Base-by-base conservation (phyloP, 441 rosid species). In the Euphorbia celastroides region DNA sequence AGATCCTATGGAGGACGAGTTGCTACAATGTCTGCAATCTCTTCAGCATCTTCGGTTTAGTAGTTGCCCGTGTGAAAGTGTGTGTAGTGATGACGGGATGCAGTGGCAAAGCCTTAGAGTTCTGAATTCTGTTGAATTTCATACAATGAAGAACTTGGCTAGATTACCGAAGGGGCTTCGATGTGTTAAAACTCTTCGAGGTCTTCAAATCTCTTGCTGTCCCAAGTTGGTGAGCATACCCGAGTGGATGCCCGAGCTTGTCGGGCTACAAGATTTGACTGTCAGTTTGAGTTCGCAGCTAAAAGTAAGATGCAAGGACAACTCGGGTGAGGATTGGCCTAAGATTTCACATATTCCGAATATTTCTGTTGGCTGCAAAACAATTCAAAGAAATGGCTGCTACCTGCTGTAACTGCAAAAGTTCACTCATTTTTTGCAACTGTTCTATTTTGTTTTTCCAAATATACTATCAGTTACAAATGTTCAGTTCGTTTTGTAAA, bases 81-180 rank as follows among this genome's bases (percentile, higher is more conserved):
- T 54, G 22, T 57, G 42, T 20, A 16, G 2, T 23, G 51, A 17
- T 30, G 57, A 44, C 38, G 38, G n/a, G 0, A 51, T 12, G 50
- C 67, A 31, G 8, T 70, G 50, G 64, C 11, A 23, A 12, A 0
- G 31, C 20, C 64, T 38, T 38, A 38, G 2, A 60, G 42, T 17
- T 19, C 59, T 71, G 3, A 10, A 7, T 12, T 58, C 17, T 13
- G n/a, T 20, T 8, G 0, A 3, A 17, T 38, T 41, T 2, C 0
- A 2, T 2, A 11, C 4, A 34, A 3, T 66, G 44, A 32, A 36
- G 27, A 50, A 57, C 17, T n/a, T 75, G 64, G 51, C 41, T 16
- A 20, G 41, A 22, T 67, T 64, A 3, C 70, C 73, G 10, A 23
- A 51, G 19, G 60, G 64, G 62, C 70, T 69, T 58, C 57, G 25